Base-by-base conservation (phyloP, 768 basidiomycete genomes). In the Lentinula raphanica region DNA sequence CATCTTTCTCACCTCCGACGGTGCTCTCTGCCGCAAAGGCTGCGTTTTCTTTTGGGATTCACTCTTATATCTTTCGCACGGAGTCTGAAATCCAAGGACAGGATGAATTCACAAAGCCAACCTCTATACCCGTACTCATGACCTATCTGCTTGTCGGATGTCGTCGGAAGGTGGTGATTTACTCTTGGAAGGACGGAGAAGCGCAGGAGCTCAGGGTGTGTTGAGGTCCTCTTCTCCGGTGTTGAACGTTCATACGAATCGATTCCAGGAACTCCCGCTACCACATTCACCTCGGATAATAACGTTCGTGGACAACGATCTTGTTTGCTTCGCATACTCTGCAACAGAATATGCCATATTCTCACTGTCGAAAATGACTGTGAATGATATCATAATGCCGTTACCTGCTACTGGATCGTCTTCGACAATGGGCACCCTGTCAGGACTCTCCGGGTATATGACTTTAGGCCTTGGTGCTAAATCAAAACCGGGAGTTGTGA, bases 211-310 rank as follows among this genome's bases (percentile, higher is more conserved):
- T 77, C 49, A 86, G 84, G 75, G 91, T 92, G 64, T n/a, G n/a
- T n/a, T n/a, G n/a, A n/a, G 55, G 79, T 63, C 17, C 5, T n/a
- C 1, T 9, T 44, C 28, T 5, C 9, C 15, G 6, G n/a, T 31
- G 36, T 17, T 40, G 25, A 29, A 40, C 31, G 21, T n/a, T 46
- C 23, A 32, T n/a, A 19, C 15, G 59, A 95, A 19, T 19, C 42
- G 21, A 32, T n/a, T 21, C 15, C 59, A 95, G 90, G 96, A 98
- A 80, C 74, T 85, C 3, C 65, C 77, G 0, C 76, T 98, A 3
- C 90, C 95, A 12, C 96, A 98, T 68, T 94, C 94, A 8, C 87
- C 97, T n/a, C 83, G 97, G 39, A 78, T 81, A 0, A 86, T 97
- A 50, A 76, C 86, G 2, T 95, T 98, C 68, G 71, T 92, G 50